Base-by-base conservation (phyloP, 208 protist genomes). In the Phytomonas sp. region DNA sequence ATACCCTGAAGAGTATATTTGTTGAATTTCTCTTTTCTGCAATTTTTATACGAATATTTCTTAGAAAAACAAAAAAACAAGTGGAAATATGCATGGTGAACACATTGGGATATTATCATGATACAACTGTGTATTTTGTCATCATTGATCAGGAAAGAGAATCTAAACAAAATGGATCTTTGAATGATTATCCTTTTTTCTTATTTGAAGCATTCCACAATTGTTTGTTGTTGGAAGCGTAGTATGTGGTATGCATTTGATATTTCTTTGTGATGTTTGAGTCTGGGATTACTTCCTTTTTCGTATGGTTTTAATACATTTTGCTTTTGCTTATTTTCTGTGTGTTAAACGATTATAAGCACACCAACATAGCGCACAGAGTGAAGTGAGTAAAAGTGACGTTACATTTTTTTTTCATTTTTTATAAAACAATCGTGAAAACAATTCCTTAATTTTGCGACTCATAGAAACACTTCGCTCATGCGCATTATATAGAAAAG, bases 11-110 rank as follows among this genome's bases (percentile, higher is more conserved):
- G 26, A 60, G 65, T 31, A 31, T 60, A 68, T 28, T 13, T 2
- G 53, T 61, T 63, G 30, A 26, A 70, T 37, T 8, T 70, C 13
- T 33, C 63, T 68, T 72, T 67, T 2, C 67, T 60, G 17, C 26
- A 36, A 2, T 73, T 60, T 59, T 7, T 71, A 66, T 66, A 51
- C 32, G 15, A 26, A 66, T 60, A 66, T 23, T 60, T 60, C n/a
- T 60, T n/a, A n/a, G 23, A 60, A 60, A 60, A 66, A 66, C 32
- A 66, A 66, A 43, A 66, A 66, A 26, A 66, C 29, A 20, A 51
- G 15, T 66, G 62, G 20, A 66, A 23, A 23, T 66, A 66, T 60
- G 23, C n/a, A n/a, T 23, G 26, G 23, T 28, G 23, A 60, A 60
- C 23, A 60, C n/a, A 60, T n/a, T 60, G 26, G 23, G 26, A 60